Base-by-base conservation (phyloP, 169 alveolate species). In the Condylostoma magnum region DNA sequence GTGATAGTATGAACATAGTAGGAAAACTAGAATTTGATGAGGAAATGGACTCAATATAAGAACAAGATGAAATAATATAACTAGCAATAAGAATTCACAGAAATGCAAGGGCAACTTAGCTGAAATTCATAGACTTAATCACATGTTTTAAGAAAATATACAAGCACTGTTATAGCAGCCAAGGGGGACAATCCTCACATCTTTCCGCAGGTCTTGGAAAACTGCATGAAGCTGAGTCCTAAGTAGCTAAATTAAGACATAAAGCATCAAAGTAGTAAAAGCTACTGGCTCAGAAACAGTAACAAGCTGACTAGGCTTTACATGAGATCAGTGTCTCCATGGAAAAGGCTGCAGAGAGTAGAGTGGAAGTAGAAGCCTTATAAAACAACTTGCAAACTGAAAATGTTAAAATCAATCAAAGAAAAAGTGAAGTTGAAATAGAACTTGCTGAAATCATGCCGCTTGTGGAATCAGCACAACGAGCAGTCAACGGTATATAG, bases 391-490 rank as follows among this genome's bases (percentile, higher is more conserved):
- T 95, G 30, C 47, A 83, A 51, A 83, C 76, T 53, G 97, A 95
- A 71, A 94, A 90, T 69, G 84, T 76, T 36, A 82, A 85, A 60
- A 91, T 91, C 8, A 74, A 80, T 37, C 86, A 76, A 30, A 86
- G 89, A 69, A 95, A 92, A 75, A 67, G 69, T 2, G 69, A 76
- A 52, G 95, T 95, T 2, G 97, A 93, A 81, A 86, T 79, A 36
- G 95, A 93, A 85, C 77, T 95, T 36, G 70, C 80, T 48, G 96
- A 86, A 58, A 93, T 95, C 53, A 82, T 86, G 85, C 98, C 98
- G 31, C 84, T 90, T 55, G 90, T 95, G 2, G 96, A 93, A 53
- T 89, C 84, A 28, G 98, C 98, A 0, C 86, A 86, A 73, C 85
- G 85, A 71, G 90, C 90, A 8, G 98, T 95, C 0, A 93, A 94